Evolutionary conservation across 495 filamentous ascomycete genomes (phyloP).

Genomic region (Ascodesmis nigricans): DNA sequence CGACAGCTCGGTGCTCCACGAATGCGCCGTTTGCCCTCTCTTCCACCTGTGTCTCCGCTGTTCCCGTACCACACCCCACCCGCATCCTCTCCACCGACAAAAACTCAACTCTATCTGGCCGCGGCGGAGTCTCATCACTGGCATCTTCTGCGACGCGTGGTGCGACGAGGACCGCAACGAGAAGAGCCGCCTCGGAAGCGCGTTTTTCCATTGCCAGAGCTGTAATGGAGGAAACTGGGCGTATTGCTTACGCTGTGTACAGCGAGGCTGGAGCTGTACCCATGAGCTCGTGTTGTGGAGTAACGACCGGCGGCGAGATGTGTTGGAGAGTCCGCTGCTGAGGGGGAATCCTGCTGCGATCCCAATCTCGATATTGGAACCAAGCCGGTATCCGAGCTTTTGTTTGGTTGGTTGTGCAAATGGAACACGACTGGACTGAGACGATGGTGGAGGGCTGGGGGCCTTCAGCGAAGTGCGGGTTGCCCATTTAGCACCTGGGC

Average conservation of each 20-base stretch:
- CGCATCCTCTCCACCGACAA: constrained; percentile 1
- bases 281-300: constrained; percentile 15
- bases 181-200: neutral
- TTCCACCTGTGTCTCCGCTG: constrained; percentile 6
- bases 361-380: too few relatives aligned
- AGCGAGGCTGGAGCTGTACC: constrained; percentile 10
- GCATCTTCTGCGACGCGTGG: constrained; percentile 18
- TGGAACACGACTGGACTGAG: too few relatives aligned
- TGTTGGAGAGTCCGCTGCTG: too few relatives aligned
- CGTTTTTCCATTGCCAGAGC: constrained; percentile 13
- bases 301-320: too few relatives aligned
- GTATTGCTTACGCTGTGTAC: constrained; percentile 10
- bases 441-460: too few relatives aligned
- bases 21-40: constrained; percentile 2
- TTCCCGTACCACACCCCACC: neutral
- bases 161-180: constrained; percentile 10
- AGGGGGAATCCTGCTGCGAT: too few relatives aligned
- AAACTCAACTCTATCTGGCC: constrained; percentile 5
- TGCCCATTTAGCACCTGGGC: too few relatives aligned
- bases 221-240: constrained; percentile 9
- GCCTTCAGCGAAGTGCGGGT: too few relatives aligned
- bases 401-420: too few relatives aligned
- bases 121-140: constrained; percentile 3
- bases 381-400: too few relatives aligned
- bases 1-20: neutral